Conservation (phyloP, 257 asterid genomes). For the Solanum neorickii region DNA sequence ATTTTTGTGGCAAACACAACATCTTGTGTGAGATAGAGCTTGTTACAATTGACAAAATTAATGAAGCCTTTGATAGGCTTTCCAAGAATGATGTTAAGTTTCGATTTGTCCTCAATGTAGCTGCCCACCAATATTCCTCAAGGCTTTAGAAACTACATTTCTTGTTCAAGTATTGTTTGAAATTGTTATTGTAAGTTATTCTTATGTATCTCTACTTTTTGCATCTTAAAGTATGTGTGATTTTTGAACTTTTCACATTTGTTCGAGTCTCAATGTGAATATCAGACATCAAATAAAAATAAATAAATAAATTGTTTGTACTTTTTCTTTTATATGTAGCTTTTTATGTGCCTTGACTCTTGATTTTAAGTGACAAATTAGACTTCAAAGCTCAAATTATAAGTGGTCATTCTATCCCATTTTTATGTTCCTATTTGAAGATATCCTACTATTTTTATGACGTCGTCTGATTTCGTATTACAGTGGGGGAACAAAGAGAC, state of each 20-base stretch:
- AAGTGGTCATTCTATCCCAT: too few relatives aligned
- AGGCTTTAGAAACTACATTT: not conserved
- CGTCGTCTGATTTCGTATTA: too few relatives aligned
- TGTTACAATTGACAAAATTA: slow-evolving; percentile 32
- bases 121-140: not conserved
- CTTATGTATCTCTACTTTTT: too few relatives aligned
- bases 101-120: slow-evolving; percentile 72
- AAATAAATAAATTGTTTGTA: too few relatives aligned
- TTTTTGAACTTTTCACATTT: not conserved
- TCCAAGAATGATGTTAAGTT: slow-evolving; percentile 73
- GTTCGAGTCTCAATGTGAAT: not conserved
- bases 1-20: slow-evolving; percentile 48
- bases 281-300: not conserved
- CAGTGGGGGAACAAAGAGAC: too few relatives aligned
- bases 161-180: not conserved
- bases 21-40: slow-evolving; percentile 59
- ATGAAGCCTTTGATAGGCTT: slow-evolving; percentile 28
- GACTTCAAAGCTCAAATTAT: too few relatives aligned
- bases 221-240: not conserved
- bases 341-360: too few relatives aligned
- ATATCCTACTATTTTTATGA: too few relatives aligned
- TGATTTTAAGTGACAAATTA: too few relatives aligned
- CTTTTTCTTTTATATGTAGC: too few relatives aligned
- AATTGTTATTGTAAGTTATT: not conserved
- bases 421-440: too few relatives aligned